Evolutionary conservation across 73 alveolate genomes (phyloP), one percentile per base, ranked within the genome.

Genomic region (Paramecium pentaurelia): DNA sequence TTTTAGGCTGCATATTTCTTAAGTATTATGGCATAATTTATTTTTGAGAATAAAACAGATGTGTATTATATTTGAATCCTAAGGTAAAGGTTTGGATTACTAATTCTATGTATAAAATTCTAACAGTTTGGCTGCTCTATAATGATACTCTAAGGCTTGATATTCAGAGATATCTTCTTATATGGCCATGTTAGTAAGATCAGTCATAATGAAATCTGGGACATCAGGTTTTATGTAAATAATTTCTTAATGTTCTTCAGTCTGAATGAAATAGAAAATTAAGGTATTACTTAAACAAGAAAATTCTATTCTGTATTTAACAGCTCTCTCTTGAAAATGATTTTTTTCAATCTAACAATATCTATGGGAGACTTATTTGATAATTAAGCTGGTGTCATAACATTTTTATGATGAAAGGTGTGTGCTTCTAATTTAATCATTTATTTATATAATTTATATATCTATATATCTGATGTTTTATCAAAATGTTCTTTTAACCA

Each of bases 401-500:
- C 32, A 54, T 64, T 64, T 64, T 64, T 64, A 64, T 28, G 47
- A 64, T 64, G 3, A 34, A 64, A 64, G 25, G 84, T 64, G 12
- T 64, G 84, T 2, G 84, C 84, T 28, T 64, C 84, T 64, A 64
- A 2, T 64, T 64, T 64, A 64, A 64, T 64, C 84, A 64, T 64
- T 64, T 32, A 32, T 25, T 64, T 32, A 32, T 64, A 18, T 11
- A 64, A 32, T 64, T 64, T 11, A 60, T 60, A 16, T 32, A 64
- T 32, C 18, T 54, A 54, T 64, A 64, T 75, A 22, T 59, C 22
- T 87, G 37, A 20, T 27, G 20, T 40, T 90, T 22, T 94, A 85
- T 92, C 95, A 93, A 77, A 95, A 95, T 60, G 97, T 73, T 59
- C 92, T 95, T 89, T 95, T 95, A 84, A 95, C 96, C 98, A 96